phyloP scores from a whole-genome alignment of 2,329 filamentous ascomycete species.

The Penicillium crustosum region DNA sequence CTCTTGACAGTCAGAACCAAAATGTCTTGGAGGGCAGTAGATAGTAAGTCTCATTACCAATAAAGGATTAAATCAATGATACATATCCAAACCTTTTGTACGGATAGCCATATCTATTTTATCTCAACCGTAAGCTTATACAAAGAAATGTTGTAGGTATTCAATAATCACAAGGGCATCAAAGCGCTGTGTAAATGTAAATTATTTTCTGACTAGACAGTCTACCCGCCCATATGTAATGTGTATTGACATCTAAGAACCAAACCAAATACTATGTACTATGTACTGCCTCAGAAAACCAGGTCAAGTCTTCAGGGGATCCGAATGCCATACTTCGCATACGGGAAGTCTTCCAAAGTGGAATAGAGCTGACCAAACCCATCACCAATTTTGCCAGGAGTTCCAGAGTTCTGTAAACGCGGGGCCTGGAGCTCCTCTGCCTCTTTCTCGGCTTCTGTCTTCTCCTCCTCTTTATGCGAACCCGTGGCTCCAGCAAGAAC shows the following conservation, averaged over 20 bases:
- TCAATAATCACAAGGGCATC: background rate
- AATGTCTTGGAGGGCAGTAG: background rate
- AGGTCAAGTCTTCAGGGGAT: slow-evolving; percentile 7
- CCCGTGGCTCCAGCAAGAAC: slow-evolving; percentile 82
- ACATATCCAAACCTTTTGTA: background rate
- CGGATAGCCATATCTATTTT: background rate
- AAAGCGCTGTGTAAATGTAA: background rate
- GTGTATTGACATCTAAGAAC: background rate
- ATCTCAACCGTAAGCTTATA: background rate
- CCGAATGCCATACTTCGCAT: slow-evolving; percentile 58
- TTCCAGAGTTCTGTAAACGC: slow-evolving; percentile 46
- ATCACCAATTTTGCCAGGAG: slow-evolving; percentile 58
- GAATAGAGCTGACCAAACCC: slow-evolving; percentile 57
- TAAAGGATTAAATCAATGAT: too few relatives aligned
- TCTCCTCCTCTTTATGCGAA: slow-evolving; percentile 61
- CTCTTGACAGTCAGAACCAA: background rate
- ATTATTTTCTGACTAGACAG: background rate
- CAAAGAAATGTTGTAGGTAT: background rate
- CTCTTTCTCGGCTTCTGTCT: slow-evolving; percentile 39
- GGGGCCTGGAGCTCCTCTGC: slow-evolving; percentile 40
- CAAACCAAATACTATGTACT: background rate
- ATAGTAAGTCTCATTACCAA: background rate
- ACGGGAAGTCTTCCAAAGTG: slow-evolving; percentile 61
- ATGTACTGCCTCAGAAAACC: background rate
- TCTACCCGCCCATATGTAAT: background rate